Conservation (phyloP, 176 grass and related monocot genomes). For the Cocos nucifera region DNA sequence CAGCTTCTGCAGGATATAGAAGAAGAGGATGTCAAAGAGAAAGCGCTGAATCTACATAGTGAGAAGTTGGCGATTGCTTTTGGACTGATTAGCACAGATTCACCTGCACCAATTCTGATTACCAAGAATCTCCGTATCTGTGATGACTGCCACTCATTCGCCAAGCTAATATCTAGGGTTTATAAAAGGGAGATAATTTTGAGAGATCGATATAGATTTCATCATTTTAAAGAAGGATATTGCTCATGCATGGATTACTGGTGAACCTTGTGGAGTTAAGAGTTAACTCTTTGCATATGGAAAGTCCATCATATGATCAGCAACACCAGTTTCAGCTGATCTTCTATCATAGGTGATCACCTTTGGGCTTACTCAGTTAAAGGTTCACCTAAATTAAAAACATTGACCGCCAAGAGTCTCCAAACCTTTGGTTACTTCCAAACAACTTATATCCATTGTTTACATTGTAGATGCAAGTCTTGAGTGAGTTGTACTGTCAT, state of each 20-base stretch:
- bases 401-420: no score
- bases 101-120: constrained; percentile 22
- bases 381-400: no score
- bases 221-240: constrained; percentile 15
- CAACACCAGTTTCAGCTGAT: no score
- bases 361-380: no score
- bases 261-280: not conserved
- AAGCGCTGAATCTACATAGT: constrained; percentile 6
- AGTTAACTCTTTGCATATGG: no score
- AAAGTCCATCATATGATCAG: no score
- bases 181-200: constrained; percentile 20
- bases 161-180: constrained; percentile 19
- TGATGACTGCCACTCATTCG: constrained; percentile 13
- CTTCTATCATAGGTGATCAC: no score
- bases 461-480: no score
- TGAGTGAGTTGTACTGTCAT: no score
- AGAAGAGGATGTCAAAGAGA: constrained; percentile 5
- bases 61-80: constrained; percentile 27
- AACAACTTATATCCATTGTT: no score
- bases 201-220: constrained; percentile 23
- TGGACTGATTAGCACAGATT: constrained; percentile 15
- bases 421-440: no score
- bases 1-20: constrained; percentile 13
- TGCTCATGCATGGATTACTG: constrained; percentile 34
- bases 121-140: not conserved